Base-by-base conservation (phyloP, 2,329 filamentous ascomycete species). In the Aspergillus costaricaensis region DNA sequence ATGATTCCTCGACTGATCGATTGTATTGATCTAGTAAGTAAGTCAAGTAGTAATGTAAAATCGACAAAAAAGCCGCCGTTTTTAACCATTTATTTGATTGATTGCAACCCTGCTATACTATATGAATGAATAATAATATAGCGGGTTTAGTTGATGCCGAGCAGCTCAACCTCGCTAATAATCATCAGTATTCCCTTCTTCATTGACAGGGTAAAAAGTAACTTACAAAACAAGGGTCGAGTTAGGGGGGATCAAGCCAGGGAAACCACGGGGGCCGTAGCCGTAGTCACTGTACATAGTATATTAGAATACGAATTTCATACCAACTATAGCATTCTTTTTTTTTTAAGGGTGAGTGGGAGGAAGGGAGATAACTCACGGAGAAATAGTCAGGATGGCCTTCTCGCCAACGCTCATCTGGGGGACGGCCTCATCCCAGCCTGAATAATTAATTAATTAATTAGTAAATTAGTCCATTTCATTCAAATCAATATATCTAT, bases 391-490 rank as follows among this genome's bases (percentile, higher is more conserved):
- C 66, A 99, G 83, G 55, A 86, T 91, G 57, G 92, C 88, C 82
- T 91, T 94, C 85, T 98, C 94, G 75, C 94, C 93, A 61, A 96
- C 82, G 74, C 89, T 88, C 94, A 99, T 97, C 74, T 86, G 82
- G 53, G 82, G 80, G 56, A 98, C 92, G 67, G 90, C 93, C 79
- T 96, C 88, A 72, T 92, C 92, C 92, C 86, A 96, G 68, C 87
- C 91, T 69, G 19, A 12, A 23, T 9, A n/a, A 2, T 9, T 6
- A 2, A 27, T 25, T 9, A n/a, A 9, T 49, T 4, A 48, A 5
- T 25, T 9, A 2, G n/a, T 14, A 23, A 23, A 23, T 19, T 17
- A 15, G 36, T 23, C 23, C 30, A 32, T 19, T 7, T n/a, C 55
- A 32, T 44, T 32, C 43, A 58, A 38, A 23, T 36, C 17, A 7